Evolutionary conservation across 805 yeast genomes (phyloP).

Genomic region (Candida vartiovaarae): DNA sequence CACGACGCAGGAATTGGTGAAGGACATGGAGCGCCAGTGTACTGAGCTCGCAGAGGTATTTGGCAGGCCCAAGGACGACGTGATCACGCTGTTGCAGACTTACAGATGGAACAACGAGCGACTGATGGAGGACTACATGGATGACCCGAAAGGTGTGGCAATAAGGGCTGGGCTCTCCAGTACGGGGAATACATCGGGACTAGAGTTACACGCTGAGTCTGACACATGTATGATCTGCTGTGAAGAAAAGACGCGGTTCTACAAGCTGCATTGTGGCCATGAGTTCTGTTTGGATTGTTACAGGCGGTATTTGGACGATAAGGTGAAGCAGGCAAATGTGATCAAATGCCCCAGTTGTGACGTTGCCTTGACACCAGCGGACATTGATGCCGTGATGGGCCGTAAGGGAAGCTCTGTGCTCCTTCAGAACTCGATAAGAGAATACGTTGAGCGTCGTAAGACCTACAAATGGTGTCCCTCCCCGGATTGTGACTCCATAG

Average conservation of each 20-base stretch:
- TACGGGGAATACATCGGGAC: neutral
- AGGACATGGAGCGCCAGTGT: constrained; percentile 21
- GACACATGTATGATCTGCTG: constrained; percentile 69
- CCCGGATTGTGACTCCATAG: constrained; percentile 63
- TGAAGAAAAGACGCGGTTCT: constrained; percentile 40
- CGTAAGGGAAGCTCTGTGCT: constrained; percentile 24
- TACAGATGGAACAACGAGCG: constrained; percentile 56
- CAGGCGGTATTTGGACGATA: constrained; percentile 45
- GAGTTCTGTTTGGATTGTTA: constrained; percentile 67
- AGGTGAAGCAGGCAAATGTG: constrained; percentile 34
- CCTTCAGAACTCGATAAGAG: constrained; percentile 33
- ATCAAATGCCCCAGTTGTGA: constrained; percentile 63
- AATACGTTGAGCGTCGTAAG: constrained; percentile 45
- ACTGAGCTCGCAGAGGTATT: constrained; percentile 30
- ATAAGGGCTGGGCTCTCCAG: constrained; percentile 27
- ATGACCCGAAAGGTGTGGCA: constrained; percentile 31
- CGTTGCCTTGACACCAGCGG: constrained; percentile 30
- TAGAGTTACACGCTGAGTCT: neutral
- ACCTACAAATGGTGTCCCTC: constrained; percentile 76
- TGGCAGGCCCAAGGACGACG: constrained; percentile 31
- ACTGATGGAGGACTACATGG: constrained; percentile 48
- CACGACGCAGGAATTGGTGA: constrained; percentile 25
- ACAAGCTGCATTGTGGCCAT: constrained; percentile 62
- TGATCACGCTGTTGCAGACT: constrained; percentile 38
- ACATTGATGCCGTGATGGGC: constrained; percentile 36